A percentile compares a stretch with the other conserved stretches of the same genome.
Evolutionary conservation across 257 asterid genomes (phyloP).

Genomic region (Solanum clarkiae): DNA sequence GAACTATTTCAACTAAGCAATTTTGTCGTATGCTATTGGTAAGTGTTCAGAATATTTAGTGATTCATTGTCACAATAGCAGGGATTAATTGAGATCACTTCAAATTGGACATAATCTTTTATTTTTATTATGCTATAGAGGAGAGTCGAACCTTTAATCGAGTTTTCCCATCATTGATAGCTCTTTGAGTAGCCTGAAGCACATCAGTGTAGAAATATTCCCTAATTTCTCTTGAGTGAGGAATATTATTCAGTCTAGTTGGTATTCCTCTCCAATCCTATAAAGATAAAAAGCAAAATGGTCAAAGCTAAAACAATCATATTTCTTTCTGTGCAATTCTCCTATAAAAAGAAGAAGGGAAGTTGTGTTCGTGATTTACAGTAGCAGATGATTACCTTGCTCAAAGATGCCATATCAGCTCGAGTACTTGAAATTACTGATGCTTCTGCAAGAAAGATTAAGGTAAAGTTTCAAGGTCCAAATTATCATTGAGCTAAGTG

Average conservation of each 20-base stretch:
- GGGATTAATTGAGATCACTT: too few relatives aligned
- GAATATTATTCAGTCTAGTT: conserved; percentile 83
- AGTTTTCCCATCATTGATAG: conserved; percentile 74
- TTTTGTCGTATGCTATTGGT: background rate
- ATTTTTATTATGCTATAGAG: too few relatives aligned
- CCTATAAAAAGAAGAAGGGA: background rate
- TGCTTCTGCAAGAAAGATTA: conserved; percentile 23
- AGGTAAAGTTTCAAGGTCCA: conserved; percentile 8
- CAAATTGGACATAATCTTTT: too few relatives aligned
- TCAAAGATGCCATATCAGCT: conserved; percentile 18
- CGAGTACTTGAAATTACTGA: conserved; percentile 16
- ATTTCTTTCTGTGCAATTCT: background rate
- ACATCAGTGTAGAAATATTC: conserved; percentile 79
- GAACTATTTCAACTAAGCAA: background rate
- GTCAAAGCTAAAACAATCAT: background rate
- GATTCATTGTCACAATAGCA: background rate
- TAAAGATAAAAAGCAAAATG: conserved; percentile 11
- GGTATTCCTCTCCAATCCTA: conserved; percentile 98
- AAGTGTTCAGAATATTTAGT: background rate
- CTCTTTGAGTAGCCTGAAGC: conserved; percentile 71
- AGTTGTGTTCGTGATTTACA: background rate
- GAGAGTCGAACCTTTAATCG: conserved; percentile 44
- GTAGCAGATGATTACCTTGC: conserved; percentile 26
- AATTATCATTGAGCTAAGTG: background rate
- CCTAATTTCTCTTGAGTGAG: conserved; percentile 96